Conservation (phyloP, 202 grass and related monocot species). For the Elaeis oleifera region DNA sequence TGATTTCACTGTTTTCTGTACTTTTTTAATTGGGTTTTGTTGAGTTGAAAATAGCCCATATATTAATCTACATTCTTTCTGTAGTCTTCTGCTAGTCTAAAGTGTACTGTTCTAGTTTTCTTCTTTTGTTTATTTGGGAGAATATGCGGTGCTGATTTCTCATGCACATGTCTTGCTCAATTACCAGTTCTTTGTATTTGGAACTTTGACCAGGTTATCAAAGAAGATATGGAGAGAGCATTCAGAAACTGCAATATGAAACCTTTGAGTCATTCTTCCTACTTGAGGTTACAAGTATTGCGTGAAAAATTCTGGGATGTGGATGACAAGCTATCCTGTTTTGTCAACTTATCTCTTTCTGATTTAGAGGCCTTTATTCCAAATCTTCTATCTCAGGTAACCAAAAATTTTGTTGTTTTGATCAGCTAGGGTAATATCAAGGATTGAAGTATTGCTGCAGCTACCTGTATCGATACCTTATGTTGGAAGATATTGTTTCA, state of each 20-base stretch:
- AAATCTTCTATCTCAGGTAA: conserved; percentile 66
- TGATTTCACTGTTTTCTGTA: too few relatives aligned
- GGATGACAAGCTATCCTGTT: conserved; percentile 60
- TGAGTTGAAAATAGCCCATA: too few relatives aligned
- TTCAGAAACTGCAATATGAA: conserved; percentile 88
- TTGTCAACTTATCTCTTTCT: conserved; percentile 46
- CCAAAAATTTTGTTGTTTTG: not conserved
- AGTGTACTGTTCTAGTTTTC: conserved; percentile 10
- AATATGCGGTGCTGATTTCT: too few relatives aligned
- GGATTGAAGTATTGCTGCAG: too few relatives aligned
- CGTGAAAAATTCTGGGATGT: conserved; percentile 64
- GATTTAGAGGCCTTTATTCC: conserved; percentile 59
- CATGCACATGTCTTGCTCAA: too few relatives aligned
- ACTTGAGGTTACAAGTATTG: conserved; percentile 72
- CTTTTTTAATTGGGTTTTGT: too few relatives aligned
- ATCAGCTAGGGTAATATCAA: too few relatives aligned
- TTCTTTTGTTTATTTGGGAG: conserved; percentile 13
- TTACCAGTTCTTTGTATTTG: too few relatives aligned
- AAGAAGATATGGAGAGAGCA: conserved; percentile 89
- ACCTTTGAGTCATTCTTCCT: conserved; percentile 70
- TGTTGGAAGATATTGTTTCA: too few relatives aligned
- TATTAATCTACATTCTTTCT: not conserved
- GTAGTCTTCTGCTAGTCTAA: not conserved
- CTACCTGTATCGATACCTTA: too few relatives aligned
- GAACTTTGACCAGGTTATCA: conserved; percentile 61